Conservation (phyloP, 495 filamentous ascomycete species). For the Talaromyces stipitatus region DNA sequence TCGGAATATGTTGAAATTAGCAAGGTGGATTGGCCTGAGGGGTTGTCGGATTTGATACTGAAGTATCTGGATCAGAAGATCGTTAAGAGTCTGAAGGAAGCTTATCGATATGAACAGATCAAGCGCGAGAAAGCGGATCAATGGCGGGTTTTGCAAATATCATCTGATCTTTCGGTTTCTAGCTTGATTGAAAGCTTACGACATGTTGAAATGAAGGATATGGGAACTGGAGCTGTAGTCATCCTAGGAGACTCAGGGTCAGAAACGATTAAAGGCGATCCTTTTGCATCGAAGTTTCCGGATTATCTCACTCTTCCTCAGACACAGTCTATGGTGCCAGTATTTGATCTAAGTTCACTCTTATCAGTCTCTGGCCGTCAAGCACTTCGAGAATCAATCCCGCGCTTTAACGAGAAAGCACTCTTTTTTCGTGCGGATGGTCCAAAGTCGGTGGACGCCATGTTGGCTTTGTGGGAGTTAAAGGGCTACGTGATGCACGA, state of each 20-base stretch:
- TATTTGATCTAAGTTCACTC: constrained; percentile 35
- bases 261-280: not conserved
- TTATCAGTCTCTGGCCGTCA: constrained; percentile 26
- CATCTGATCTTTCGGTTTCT: constrained; percentile 17
- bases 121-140: constrained; percentile 19
- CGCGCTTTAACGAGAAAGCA: constrained; percentile 18
- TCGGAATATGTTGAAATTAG: constrained; percentile 13
- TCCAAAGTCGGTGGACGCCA: constrained; percentile 33
- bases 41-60: constrained; percentile 60
- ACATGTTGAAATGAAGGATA: constrained; percentile 16
- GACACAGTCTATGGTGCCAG: constrained; percentile 26
- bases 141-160: constrained; percentile 24
- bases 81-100: constrained; percentile 27
- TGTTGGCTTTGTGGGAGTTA: constrained; percentile 60
- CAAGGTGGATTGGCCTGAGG: constrained; percentile 50
- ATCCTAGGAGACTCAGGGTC: constrained; percentile 13
- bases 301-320: constrained; percentile 22
- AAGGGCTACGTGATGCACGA: constrained; percentile 46
- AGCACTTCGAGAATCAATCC: constrained; percentile 16
- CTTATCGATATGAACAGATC: constrained; percentile 11
- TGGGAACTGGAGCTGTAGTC: constrained; percentile 25
- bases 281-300: constrained; percentile 10
- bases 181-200: constrained; percentile 20
- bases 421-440: constrained; percentile 31
- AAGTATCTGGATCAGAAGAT: constrained; percentile 42